phyloP scores from a whole-genome alignment of 2,329 filamentous ascomycete species.

The Graphiopsis chlorocephala region DNA sequence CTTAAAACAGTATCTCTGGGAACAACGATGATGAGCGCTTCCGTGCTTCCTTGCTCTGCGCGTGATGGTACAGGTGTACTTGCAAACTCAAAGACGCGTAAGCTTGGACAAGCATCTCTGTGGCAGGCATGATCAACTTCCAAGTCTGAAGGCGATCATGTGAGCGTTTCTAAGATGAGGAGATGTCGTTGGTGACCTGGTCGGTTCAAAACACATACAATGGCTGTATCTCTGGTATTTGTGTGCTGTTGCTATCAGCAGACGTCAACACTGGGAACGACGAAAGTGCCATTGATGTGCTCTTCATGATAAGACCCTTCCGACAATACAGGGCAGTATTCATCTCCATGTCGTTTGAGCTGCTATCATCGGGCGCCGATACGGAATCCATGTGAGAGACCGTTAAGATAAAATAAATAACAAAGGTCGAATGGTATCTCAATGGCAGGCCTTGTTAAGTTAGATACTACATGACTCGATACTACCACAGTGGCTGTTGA shows the following conservation, averaged over 20 bases:
- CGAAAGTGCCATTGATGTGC: background rate
- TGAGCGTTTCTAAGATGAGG: background rate
- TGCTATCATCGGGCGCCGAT: too few species aligned
- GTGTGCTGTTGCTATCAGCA: background rate
- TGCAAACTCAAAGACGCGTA: background rate
- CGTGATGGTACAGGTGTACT: background rate
- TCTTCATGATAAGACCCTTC: too few species aligned
- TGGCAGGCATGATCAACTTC: background rate
- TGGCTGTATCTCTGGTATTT: background rate
- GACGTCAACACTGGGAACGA: background rate
- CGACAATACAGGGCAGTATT: too few species aligned
- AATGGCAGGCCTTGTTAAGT: too few species aligned
- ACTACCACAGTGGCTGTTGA: too few species aligned
- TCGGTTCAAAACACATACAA: background rate
- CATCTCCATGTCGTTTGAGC: too few species aligned
- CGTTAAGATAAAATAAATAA: too few species aligned
- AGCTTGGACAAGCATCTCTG: background rate
- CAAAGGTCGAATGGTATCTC: too few species aligned
- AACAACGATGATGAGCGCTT: too few species aligned
- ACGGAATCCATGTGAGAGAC: too few species aligned
- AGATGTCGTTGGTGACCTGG: background rate
- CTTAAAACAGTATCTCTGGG: background rate
- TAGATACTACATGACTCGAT: too few species aligned
- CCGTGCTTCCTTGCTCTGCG: background rate
- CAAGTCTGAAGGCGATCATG: background rate